phyloP scores from a whole-genome alignment of 139 green algal species.

The Chlorella sp. region DNA sequence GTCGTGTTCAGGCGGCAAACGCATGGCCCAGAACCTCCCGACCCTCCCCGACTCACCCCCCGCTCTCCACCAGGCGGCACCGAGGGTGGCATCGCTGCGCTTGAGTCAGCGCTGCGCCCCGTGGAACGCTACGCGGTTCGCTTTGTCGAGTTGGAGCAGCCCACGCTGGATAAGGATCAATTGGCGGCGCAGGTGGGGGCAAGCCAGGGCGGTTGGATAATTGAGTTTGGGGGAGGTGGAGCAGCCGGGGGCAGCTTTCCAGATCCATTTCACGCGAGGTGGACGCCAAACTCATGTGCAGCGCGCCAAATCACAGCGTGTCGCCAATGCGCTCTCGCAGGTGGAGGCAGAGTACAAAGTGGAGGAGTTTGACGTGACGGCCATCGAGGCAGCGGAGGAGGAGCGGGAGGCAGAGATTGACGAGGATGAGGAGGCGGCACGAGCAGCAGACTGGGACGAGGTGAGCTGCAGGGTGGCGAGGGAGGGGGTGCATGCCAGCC shows the following conservation, averaged over 20 bases:
- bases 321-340: too few relatives aligned
- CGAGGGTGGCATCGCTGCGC: slow-evolving; percentile 29
- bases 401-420: slow-evolving; percentile 67
- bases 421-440: slow-evolving; percentile 56
- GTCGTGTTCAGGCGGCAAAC: too few relatives aligned
- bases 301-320: too few relatives aligned
- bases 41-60: neutral
- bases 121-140: slow-evolving; percentile 75
- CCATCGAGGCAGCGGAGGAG: slow-evolving; percentile 59
- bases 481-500: too few relatives aligned
- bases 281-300: too few relatives aligned
- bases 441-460: slow-evolving; percentile 74
- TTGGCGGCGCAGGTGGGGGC: slow-evolving; percentile 12
- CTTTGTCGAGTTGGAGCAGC: slow-evolving; percentile 52
- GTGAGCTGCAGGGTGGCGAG: too few relatives aligned
- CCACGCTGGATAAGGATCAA: slow-evolving; percentile 27
- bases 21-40: too few relatives aligned
- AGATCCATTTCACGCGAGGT: too few relatives aligned
- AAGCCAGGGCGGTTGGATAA: neutral
- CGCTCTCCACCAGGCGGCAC: neutral
- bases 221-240: neutral
- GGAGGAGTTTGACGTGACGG: slow-evolving; percentile 44
- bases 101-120: slow-evolving; percentile 59
- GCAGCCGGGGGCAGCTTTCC: neutral
- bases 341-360: slow-evolving; percentile 54